A percentile compares a stretch with the other conserved stretches of the same genome.
phyloP scores from a whole-genome alignment of 768 basidiomycete species.

The Russula dissimulans region DNA sequence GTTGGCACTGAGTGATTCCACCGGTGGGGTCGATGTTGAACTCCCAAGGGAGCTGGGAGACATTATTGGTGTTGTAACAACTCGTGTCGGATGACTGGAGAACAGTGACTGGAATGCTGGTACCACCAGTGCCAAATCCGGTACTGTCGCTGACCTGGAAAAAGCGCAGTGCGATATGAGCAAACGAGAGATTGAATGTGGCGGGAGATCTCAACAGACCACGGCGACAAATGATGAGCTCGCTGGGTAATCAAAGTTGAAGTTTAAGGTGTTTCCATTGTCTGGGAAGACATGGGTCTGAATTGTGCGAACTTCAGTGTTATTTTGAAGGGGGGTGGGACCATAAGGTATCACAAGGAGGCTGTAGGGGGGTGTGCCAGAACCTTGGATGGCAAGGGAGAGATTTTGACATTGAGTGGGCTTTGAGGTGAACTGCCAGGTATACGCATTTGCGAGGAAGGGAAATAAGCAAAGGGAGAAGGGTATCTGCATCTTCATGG shows the following conservation, averaged over 20 bases:
- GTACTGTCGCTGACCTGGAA: constrained; percentile 47
- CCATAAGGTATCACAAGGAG: constrained; percentile 63
- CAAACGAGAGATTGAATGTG: neutral
- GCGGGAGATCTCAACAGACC: constrained; percentile 36
- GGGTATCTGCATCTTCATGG: constrained; percentile 16
- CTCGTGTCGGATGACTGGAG: constrained; percentile 39
- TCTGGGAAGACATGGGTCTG: constrained; percentile 44
- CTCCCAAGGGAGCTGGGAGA: constrained; percentile 44
- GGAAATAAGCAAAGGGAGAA: constrained; percentile 11
- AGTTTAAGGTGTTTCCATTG: constrained; percentile 33
- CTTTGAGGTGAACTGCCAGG: constrained; percentile 34
- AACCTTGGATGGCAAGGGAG: constrained; percentile 48
- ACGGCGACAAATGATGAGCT: constrained; percentile 70
- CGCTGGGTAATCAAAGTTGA: constrained; percentile 54
- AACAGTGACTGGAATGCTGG: constrained; percentile 57
- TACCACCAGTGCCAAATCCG: constrained; percentile 66
- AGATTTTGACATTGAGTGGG: constrained; percentile 64
- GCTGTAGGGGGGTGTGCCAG: constrained; percentile 57
- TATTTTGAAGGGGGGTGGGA: constrained; percentile 48
- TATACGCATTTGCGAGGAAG: constrained; percentile 31
- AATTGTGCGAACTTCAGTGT: constrained; percentile 55
- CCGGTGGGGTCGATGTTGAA: constrained; percentile 55
- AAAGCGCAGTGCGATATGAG: neutral
- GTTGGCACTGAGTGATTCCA: constrained; percentile 54
- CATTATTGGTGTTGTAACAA: constrained; percentile 47